phyloP scores from a whole-genome alignment of 2,329 filamentous ascomycete species.

The Claviceps fusiformis region DNA sequence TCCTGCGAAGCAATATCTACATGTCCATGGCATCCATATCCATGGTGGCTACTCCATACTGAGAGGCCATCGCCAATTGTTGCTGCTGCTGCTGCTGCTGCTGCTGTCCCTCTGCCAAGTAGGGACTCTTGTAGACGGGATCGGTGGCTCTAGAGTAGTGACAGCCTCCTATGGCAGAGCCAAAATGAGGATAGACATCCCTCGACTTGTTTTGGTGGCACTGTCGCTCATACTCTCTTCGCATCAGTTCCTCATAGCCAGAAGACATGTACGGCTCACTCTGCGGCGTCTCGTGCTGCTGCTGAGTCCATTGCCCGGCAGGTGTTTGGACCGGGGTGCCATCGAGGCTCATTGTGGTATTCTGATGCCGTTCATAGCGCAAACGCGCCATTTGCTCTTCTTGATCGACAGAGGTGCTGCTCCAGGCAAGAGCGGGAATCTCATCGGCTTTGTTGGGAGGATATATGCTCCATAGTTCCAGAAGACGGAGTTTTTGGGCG shows the following conservation, averaged over 20 bases:
- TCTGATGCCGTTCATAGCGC: constrained; percentile 40
- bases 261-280: constrained; percentile 75
- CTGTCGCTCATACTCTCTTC: constrained; percentile 43
- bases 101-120: constrained; percentile 25
- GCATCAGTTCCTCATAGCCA: constrained; percentile 61
- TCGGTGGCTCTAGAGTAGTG: constrained; percentile 47
- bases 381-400: constrained; percentile 46
- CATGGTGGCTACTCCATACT: constrained; percentile 40
- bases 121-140: constrained; percentile 47
- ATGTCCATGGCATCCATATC: constrained; percentile 37
- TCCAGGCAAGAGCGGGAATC: constrained; percentile 40
- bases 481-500: constrained; percentile 57
- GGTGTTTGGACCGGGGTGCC: constrained; percentile 36
- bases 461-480: constrained; percentile 77
- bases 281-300: constrained; percentile 21
- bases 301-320: constrained; percentile 38
- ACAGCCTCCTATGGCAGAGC: constrained; percentile 23
- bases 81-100: constrained; percentile 25
- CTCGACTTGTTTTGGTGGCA: constrained; percentile 21
- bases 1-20: constrained; percentile 12
- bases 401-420: constrained; percentile 38
- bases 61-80: constrained; percentile 49
- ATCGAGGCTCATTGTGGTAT: constrained; percentile 37
- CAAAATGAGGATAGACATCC: constrained; percentile 31
- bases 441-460: constrained; percentile 48